Conservation (phyloP, 2,329 filamentous ascomycete genomes). For the Alternaria postmessia region DNA sequence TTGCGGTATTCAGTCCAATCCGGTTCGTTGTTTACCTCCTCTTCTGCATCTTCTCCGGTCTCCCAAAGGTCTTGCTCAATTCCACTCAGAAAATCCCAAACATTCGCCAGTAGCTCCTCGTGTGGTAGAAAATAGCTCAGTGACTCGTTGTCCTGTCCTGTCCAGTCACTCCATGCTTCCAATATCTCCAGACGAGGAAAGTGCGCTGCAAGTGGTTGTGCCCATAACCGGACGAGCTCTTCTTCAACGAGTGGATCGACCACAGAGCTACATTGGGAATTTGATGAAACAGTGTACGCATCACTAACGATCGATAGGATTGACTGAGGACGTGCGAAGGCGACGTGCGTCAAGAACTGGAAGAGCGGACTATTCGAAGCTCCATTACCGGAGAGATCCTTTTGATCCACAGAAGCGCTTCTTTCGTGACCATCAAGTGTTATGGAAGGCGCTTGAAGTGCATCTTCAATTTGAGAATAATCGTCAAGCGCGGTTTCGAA, state of each 20-base stretch:
- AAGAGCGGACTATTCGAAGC: conserved; percentile 29
- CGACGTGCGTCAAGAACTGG: conserved; percentile 36
- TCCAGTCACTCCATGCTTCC: conserved; percentile 46
- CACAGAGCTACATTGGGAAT: conserved; percentile 15
- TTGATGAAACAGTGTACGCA: conserved; percentile 23
- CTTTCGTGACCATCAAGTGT: background rate
- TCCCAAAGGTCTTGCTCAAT: conserved; percentile 47
- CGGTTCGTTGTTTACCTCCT: conserved; percentile 7
- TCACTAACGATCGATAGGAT: conserved; percentile 30
- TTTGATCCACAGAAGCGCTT: background rate
- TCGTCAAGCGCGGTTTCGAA: background rate
- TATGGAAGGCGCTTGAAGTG: conserved; percentile 9
- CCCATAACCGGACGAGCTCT: conserved; percentile 39
- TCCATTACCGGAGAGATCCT: background rate
- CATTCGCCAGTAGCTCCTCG: conserved; percentile 39
- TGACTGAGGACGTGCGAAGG: conserved; percentile 39
- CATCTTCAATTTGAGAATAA: background rate
- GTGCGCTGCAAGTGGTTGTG: conserved; percentile 33
- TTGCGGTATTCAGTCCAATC: conserved; percentile 17
- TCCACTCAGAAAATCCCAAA: conserved; percentile 47
- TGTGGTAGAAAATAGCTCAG: conserved; percentile 44
- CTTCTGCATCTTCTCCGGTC: conserved; percentile 31
- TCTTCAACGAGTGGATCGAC: conserved; percentile 36
- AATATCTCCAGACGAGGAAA: conserved; percentile 43
- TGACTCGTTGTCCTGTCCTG: conserved; percentile 38